These are phyloP conservation scores for Elsinoe batatas DNA, from an alignment of 2,329 filamentous ascomycete species.

Conservation along the genomic window DNA sequence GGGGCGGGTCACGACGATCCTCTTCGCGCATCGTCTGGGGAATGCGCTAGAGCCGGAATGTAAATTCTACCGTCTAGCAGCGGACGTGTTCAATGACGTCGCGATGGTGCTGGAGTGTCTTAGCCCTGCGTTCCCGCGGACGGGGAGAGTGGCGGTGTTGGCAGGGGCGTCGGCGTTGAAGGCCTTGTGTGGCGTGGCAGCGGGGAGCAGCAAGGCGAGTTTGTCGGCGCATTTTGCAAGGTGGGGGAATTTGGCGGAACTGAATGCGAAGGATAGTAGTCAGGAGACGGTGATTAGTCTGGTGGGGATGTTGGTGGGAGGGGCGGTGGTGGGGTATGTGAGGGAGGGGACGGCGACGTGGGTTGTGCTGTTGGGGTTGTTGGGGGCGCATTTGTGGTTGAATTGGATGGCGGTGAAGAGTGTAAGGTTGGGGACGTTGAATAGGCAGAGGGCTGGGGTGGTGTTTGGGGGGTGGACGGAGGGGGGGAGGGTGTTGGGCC, in stretches of 20 bases:
- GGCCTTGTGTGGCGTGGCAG: constrained; percentile 77
- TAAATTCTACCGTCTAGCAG: constrained; percentile 79
- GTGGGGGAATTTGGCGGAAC: constrained; percentile 77
- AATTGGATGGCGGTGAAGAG: constrained; percentile 80
- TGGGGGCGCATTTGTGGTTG: constrained; percentile 67
- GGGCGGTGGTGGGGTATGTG: constrained; percentile 66
- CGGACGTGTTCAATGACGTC: constrained; percentile 79
- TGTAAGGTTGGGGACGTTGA: constrained; percentile 75
- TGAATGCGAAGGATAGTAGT: constrained; percentile 90
- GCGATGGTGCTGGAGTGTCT: constrained; percentile 80
- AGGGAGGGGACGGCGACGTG: constrained; percentile 64
- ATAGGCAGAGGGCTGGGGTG: constrained; percentile 75
- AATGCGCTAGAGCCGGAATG: constrained; percentile 80
- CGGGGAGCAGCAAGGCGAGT: constrained; percentile 80
- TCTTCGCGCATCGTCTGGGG: constrained; percentile 74
- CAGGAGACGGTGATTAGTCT: constrained; percentile 91
- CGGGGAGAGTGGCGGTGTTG: constrained; percentile 46
- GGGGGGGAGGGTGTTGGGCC: constrained; percentile 35
- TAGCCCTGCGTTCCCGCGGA: constrained; percentile 60
- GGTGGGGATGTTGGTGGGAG: constrained; percentile 77
- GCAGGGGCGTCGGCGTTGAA: constrained; percentile 52
- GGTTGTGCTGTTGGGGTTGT: constrained; percentile 58
- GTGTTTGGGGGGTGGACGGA: constrained; percentile 47
- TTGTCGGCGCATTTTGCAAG: constrained; percentile 85
- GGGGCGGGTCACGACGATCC: constrained; percentile 71